Base-by-base conservation (phyloP, 768 basidiomycete genomes). In the Hypholoma fasciculare region DNA sequence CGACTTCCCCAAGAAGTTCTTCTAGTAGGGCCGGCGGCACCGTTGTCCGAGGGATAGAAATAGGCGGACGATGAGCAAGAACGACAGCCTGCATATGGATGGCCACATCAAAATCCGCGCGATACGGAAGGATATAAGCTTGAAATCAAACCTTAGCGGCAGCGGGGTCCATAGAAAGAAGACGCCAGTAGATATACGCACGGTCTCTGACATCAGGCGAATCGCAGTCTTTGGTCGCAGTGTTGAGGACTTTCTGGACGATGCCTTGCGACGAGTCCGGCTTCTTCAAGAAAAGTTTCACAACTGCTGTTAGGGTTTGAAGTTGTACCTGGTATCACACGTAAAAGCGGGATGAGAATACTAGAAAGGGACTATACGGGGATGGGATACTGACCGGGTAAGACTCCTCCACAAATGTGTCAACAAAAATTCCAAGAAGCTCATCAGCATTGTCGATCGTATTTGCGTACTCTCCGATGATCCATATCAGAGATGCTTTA, bases 361-460 rank as follows among this genome's bases (percentile, higher is more conserved):
- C 4, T 9, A n/a, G 16, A 20, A 8, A 51, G 47, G 13, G 52
- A 20, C 17, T 11, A 19, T 20, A 44, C 44, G 26, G 42, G 50
- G 30, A 34, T 34, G 9, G 2, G 7, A 34, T 16, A 72, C 85
- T 56, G 63, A 94, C 94, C 52, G 91, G 87, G 69, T 96, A 93
- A 7, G 91, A 88, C 73, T 99, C 97, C 67, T 99, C 97, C 27
- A 83, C 88, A 75, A 98, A 98, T 2, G 88, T 81, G 56, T 96
- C 93, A 19, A 99, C 90, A 70, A 97, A 98, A 50, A 90, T 88
- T 13, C 85, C 82, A 63, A 98, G 78, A 20, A 99, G 79, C 65
- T 98, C 96, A 69, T 92, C 94, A 3, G 96, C 95, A 62, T 99
- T 99, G 64, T 96, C 94, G 62, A 98, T 98, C 76, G 94, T 96